A percentile compares a stretch with the other conserved stretches of the same genome.
Conservation (phyloP, 768 basidiomycete genomes). For the Saitozyma sp. region DNA sequence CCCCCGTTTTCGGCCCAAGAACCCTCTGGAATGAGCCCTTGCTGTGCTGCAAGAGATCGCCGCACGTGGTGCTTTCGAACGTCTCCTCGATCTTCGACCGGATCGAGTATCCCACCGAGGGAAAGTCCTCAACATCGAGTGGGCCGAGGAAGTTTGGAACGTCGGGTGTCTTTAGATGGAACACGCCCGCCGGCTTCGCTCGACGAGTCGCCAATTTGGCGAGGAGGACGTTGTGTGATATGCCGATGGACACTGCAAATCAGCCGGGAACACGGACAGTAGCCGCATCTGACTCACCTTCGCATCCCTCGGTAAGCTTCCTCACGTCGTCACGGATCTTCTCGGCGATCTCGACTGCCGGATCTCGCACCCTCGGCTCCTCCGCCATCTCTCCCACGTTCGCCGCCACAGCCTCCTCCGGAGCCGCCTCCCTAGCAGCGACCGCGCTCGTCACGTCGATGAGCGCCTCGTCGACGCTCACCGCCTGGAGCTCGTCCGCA, state of each 20-base stretch:
- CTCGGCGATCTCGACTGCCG: constrained; percentile 77
- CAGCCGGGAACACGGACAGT: neutral
- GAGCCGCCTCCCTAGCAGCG: constrained; percentile 29
- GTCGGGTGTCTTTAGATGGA: constrained; percentile 62
- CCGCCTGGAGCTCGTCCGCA: constrained; percentile 89
- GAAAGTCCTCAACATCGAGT: constrained; percentile 66
- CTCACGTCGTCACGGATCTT: constrained; percentile 73
- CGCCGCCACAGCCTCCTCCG: constrained; percentile 31
- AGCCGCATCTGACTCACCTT: constrained; percentile 60
- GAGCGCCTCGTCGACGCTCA: constrained; percentile 93
- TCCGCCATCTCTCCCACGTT: neutral
- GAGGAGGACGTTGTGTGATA: constrained; percentile 86
- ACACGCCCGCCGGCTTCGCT: constrained; percentile 88
- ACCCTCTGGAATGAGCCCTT: constrained; percentile 67
- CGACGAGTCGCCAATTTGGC: constrained; percentile 85
- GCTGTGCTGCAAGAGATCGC: constrained; percentile 65
- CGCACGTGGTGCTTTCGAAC: constrained; percentile 69
- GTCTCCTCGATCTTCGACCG: constrained; percentile 78
- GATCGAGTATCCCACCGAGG: constrained; percentile 78
- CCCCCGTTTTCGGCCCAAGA: constrained; percentile 77
- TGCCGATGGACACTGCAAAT: constrained; percentile 78
- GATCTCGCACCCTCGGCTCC: constrained; percentile 55
- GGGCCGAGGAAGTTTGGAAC: constrained; percentile 42
- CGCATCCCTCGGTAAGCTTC: constrained; percentile 72
- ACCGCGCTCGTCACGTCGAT: constrained; percentile 72